Evolutionary conservation across 1,284 basidiomycete genomes (phyloP), one percentile per base, ranked within the genome.

Genomic region (Exsudoporus floridanus): DNA sequence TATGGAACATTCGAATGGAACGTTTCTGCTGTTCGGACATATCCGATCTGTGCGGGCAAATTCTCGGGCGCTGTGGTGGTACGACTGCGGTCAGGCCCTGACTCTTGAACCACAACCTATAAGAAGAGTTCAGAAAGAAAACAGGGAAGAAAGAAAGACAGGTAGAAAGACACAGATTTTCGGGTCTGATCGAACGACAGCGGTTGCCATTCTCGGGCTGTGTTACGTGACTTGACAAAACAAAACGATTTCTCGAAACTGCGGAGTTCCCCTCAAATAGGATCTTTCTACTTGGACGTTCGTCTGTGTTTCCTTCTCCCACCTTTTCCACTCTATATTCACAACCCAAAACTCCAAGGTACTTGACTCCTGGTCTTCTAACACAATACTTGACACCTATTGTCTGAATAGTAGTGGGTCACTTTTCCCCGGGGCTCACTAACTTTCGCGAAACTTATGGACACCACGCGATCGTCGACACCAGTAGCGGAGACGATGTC

Each of bases 1-100:
- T 27, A 62, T 64, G 46, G 65, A 64, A 67, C 49, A 53, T 64
- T 64, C 65, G 59, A 68, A 62, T 63, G 34, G 63, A 68, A 64
- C 33, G 5, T 5, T 13, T 40, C 31, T 40, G 19, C 12, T 7
- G 16, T 45, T 46, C 59, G 63, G 63, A 46, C 27, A 52, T 65
- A 18, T 46, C 65, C 65, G 61, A 5, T 18, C 31, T 3, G 19
- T n/a, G 34, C 7, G 44, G 12, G 16, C 38, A 45, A 14, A n/a
- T 21, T 23, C 33, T 31, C 34, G 10, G 28, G 6, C 50, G 30
- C 41, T n/a, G 36, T 25, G 34, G 23, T 39, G 6, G 16, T 1
- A 14, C 18, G 16, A 37, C 49, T 49, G 41, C 30, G 39, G 13
- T 37, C 16, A n/a, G n/a, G n/a, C n/a, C n/a, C n/a, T n/a, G n/a